Evolutionary conservation across 1,284 basidiomycete species (phyloP).

Genomic region (Cystobasidium pallidum): DNA sequence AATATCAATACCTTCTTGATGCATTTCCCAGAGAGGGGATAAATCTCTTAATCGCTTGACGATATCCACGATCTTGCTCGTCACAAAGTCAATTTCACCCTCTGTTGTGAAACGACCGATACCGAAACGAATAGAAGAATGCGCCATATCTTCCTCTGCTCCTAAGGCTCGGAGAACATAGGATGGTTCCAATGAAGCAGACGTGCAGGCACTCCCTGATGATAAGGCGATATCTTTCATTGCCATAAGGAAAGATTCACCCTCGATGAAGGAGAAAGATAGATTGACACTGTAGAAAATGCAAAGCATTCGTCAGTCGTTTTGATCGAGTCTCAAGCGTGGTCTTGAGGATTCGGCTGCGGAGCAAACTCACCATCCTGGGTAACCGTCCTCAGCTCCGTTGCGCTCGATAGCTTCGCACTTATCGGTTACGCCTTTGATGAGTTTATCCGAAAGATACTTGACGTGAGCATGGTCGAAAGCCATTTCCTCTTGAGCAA

Average conservation of each 20-base stretch:
- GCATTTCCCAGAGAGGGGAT: constrained; percentile 92
- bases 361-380: constrained; percentile 49
- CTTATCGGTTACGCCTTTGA: constrained; percentile 76
- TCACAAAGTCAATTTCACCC: constrained; percentile 93
- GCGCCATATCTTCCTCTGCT: constrained; percentile 97
- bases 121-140: constrained; percentile 95
- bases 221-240: constrained; percentile 98
- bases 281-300: constrained; percentile 69
- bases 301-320: constrained; percentile 8
- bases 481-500: constrained; percentile 90
- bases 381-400: constrained; percentile 73
- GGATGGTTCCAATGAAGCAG: constrained; percentile 95
- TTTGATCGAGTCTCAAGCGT: background rate
- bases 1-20: constrained; percentile 95
- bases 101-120: constrained; percentile 98
- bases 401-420: constrained; percentile 92
- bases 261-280: constrained; percentile 95
- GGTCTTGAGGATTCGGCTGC: too few relatives aligned
- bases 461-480: constrained; percentile 80
- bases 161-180: constrained; percentile 96
- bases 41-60: constrained; percentile 64
- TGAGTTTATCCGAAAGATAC: constrained; percentile 77
- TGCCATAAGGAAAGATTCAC: constrained; percentile 96
- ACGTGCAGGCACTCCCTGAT: constrained; percentile 97
- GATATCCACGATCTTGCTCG: constrained; percentile 82